Percentiles rank a stretch among this genome's conserved stretches.
These are phyloP conservation scores for Erodium trifolium DNA, from an alignment of 441 rosid genomes.

Conservation along the genomic window DNA sequence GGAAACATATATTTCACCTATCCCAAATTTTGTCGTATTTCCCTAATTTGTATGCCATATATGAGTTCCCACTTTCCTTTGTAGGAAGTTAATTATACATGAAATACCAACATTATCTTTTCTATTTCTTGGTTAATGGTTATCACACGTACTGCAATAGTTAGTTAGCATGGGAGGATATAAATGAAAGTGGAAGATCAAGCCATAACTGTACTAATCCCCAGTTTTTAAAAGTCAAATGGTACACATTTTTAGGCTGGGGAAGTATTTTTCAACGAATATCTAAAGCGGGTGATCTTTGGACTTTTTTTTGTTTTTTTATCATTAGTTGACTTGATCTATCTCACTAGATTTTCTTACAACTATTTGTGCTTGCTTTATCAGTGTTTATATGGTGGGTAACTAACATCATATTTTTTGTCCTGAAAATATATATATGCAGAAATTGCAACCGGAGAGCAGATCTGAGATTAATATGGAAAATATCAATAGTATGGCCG, in stretches of 20 bases:
- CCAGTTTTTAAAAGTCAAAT: too few relatives aligned
- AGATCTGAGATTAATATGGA: slow-evolving; percentile 49
- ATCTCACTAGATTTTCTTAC: background rate
- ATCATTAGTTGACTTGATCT: background rate
- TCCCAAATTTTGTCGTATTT: background rate
- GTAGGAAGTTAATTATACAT: background rate
- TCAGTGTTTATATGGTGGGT: background rate
- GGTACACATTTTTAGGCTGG: background rate
- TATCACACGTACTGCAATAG: background rate
- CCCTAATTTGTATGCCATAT: background rate
- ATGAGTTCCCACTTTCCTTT: background rate
- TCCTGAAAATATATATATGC: slow-evolving; percentile 25
- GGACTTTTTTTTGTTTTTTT: background rate
- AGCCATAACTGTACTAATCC: too few relatives aligned
- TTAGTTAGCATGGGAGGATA: background rate
- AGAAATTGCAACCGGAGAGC: slow-evolving; percentile 43
- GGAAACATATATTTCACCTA: background rate
- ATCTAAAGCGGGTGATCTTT: too few relatives aligned
- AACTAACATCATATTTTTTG: background rate
- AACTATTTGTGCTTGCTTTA: background rate
- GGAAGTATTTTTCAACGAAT: background rate
- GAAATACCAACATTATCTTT: background rate
- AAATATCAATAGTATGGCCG: slow-evolving; percentile 55
- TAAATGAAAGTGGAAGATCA: too few relatives aligned
- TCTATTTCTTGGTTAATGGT: too few relatives aligned